These are phyloP conservation scores for Backusella psychrophila DNA, from an alignment of 192 early-diverging fungal species.

Conservation along the genomic window DNA sequence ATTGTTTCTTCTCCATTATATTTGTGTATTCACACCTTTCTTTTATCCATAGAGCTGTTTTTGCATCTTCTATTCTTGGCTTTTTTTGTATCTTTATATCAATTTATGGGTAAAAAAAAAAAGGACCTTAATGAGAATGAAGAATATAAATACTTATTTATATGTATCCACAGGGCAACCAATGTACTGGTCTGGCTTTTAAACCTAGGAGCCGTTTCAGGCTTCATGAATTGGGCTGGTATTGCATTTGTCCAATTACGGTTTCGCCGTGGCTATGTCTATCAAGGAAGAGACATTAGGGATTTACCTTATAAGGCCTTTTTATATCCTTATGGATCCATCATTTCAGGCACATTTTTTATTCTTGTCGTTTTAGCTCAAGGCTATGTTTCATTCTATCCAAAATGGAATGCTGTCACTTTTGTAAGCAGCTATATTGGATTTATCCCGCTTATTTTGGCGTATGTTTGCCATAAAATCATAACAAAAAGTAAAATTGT, in stretches of 20 bases:
- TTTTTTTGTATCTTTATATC: conserved; percentile 50
- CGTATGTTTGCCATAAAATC: conserved; percentile 60
- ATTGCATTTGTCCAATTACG: conserved; percentile 74
- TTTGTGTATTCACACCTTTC: not conserved
- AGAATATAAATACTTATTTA: not conserved
- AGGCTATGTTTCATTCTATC: conserved; percentile 50
- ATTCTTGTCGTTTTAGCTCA: conserved; percentile 58
- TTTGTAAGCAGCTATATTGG: conserved; percentile 62
- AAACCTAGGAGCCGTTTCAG: conserved; percentile 61
- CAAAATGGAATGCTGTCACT: conserved; percentile 43
- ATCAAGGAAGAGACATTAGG: conserved; percentile 57
- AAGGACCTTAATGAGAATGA: not conserved
- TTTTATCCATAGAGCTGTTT: conserved; percentile 31
- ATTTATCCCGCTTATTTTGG: conserved; percentile 54
- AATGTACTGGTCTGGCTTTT: conserved; percentile 55
- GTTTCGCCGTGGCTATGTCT: conserved; percentile 71
- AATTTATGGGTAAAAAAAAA: conserved; percentile 28
- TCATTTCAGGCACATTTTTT: conserved; percentile 60
- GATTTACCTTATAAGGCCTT: conserved; percentile 67
- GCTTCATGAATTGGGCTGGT: conserved; percentile 78
- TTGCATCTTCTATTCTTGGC: conserved; percentile 52
- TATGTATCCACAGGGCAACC: conserved; percentile 16
- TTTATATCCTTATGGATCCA: conserved; percentile 63
- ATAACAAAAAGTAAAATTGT: conserved; percentile 56
- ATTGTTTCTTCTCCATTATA: not conserved